These are phyloP conservation scores for Haplosporangium gracile DNA, from an alignment of 192 early-diverging fungal genomes.

Conservation along the genomic window DNA sequence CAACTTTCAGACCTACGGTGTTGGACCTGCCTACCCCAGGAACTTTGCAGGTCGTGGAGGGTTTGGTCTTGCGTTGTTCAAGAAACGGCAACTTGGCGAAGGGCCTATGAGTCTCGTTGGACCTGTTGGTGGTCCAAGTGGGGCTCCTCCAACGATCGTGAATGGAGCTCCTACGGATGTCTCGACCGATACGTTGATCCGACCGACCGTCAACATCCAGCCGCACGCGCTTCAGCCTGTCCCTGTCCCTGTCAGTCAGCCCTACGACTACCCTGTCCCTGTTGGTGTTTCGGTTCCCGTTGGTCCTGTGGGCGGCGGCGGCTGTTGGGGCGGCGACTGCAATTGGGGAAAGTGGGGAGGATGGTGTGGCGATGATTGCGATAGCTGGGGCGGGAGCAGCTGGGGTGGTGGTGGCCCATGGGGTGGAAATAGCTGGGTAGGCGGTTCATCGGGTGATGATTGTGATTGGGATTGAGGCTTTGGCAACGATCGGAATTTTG, in stretches of 20 bases:
- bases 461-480: neutral
- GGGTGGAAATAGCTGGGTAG: neutral
- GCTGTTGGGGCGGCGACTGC: neutral
- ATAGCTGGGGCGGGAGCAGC: neutral
- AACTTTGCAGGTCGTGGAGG: neutral
- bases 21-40: neutral
- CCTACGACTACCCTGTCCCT: conserved; percentile 37
- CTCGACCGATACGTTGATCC: conserved; percentile 32
- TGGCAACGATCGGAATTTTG: neutral
- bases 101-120: neutral
- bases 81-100: conserved; percentile 12
- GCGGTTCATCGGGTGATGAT: neutral
- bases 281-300: conserved; percentile 24
- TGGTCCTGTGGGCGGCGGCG: neutral
- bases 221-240: conserved; percentile 39
- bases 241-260: conserved; percentile 31
- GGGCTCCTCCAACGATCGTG: neutral
- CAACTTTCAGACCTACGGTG: conserved; percentile 3
- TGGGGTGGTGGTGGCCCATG: neutral
- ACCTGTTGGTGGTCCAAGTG: neutral
- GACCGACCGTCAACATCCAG: conserved; percentile 34
- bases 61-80: neutral
- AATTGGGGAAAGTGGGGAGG: neutral
- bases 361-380: neutral
- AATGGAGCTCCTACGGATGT: conserved; percentile 7